phyloP scores from a whole-genome alignment of 768 basidiomycete species.

The Boletus rex-veris region DNA sequence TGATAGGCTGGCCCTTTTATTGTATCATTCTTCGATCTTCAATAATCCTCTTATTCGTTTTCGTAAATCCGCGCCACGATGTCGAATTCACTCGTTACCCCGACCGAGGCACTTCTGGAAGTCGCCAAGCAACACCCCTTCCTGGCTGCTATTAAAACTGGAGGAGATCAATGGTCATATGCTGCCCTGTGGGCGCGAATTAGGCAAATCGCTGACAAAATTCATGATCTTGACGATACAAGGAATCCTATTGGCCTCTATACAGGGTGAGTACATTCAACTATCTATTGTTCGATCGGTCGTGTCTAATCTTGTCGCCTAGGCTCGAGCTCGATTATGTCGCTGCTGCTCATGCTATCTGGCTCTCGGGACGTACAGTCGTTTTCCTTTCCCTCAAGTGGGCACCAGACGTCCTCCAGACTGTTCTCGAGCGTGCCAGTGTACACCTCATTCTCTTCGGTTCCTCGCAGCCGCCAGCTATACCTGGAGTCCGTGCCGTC shows the following conservation, averaged over 20 bases:
- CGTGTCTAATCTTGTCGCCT: neutral
- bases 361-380: constrained; percentile 29
- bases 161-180: constrained; percentile 26
- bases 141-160: constrained; percentile 9
- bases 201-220: constrained; percentile 22
- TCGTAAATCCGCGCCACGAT: constrained; percentile 4
- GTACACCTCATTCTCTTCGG: constrained; percentile 24
- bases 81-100: constrained; percentile 20
- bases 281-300: neutral
- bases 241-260: constrained; percentile 27
- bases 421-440: constrained; percentile 20
- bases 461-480: constrained; percentile 8
- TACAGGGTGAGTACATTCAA: constrained; percentile 14
- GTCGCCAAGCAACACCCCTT: constrained; percentile 31
- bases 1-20: constrained; percentile 15
- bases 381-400: constrained; percentile 26
- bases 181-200: constrained; percentile 29
- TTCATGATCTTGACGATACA: constrained; percentile 22
- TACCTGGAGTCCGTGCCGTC: constrained; percentile 9
- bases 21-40: neutral
- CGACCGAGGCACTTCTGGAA: constrained; percentile 31
- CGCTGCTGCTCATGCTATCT: constrained; percentile 28
- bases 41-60: neutral
- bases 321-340: constrained; percentile 30
- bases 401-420: constrained; percentile 22